Evolutionary conservation across 1,284 basidiomycete species (phyloP), one percentile per base, ranked within the genome.

Genomic region (Apiotrichum porosum): DNA sequence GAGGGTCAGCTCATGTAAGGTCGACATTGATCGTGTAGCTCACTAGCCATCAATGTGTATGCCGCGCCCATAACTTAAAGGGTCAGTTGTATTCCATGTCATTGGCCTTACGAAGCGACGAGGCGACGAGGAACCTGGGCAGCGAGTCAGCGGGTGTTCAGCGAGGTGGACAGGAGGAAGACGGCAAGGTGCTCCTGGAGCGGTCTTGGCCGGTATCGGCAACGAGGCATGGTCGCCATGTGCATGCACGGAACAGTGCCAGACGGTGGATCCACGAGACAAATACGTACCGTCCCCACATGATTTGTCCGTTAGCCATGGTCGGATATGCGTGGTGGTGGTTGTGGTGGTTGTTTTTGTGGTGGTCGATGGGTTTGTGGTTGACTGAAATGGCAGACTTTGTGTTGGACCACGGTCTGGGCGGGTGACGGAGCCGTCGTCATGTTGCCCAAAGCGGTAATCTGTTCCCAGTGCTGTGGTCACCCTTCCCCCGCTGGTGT

Each of bases 241-340:
- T n/a, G n/a, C n/a, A n/a, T n/a, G n/a, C n/a, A n/a, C n/a, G n/a
- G n/a, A n/a, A n/a, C n/a, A n/a, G n/a, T n/a, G n/a, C n/a, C n/a
- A n/a, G n/a, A n/a, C n/a, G n/a, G n/a, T n/a, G n/a, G 21, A 37
- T 14, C 19, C 12, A 37, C 12, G 6, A 10, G 19, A 9, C 2
- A 23, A 17, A 30, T 31, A 58, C 64, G 54, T 38, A 65, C 65
- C 56, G 63, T 41, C 63, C 63, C 64, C 64, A 66, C 34, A 58
- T 18, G 17, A 66, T 53, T 34, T 52, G 45, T 31, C 51, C 54
- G 17, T 6, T 26, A 4, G 51, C 46, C 53, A 61, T 64, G n/a
- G 30, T 51, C 12, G 33, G 13, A 18, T 30, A 31, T 15, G 19
- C 23, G 36, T 33, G 8, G 42, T 34, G 31, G 19, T 14, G 26